Percentiles rank a stretch among this genome's conserved stretches.
Evolutionary conservation across 176 grass and related monocot species (phyloP).

Genomic region (Echinochloa phyllopogon): DNA sequence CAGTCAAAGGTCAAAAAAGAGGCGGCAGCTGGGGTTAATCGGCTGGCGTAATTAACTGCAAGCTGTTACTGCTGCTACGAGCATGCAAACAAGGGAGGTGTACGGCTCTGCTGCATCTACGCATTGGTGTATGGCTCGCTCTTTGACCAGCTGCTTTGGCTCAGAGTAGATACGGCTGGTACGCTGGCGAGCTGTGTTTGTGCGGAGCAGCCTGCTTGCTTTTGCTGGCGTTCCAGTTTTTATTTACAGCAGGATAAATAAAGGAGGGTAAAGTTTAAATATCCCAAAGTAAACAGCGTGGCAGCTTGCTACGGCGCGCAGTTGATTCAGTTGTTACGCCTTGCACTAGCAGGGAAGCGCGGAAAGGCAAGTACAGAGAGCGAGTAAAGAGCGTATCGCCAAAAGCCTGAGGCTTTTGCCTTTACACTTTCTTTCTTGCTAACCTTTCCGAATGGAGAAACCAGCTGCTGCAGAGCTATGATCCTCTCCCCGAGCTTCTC

Average conservation of each 20-base stretch:
- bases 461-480: slow-evolving; percentile 78
- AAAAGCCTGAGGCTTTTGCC: slow-evolving; percentile 28
- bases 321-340: slow-evolving; percentile 16
- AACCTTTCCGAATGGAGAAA: slow-evolving; percentile 88
- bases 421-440: neutral
- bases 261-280: neutral
- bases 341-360: slow-evolving; percentile 31
- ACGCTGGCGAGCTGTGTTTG: neutral
- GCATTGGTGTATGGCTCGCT: neutral
- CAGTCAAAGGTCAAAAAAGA: slow-evolving; percentile 55
- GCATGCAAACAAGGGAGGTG: slow-evolving; percentile 5
- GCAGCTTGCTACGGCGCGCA: slow-evolving; percentile 4
- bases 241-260: neutral
- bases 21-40: slow-evolving; percentile 13
- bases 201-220: slow-evolving; percentile 7
- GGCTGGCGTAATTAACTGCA: slow-evolving; percentile 4
- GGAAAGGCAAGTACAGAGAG: slow-evolving; percentile 25
- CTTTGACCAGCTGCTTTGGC: slow-evolving; percentile 13
- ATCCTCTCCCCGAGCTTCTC: slow-evolving; percentile 78
- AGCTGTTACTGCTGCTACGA: neutral
- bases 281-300: neutral
- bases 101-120: neutral
- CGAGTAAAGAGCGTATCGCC: slow-evolving; percentile 43
- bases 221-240: slow-evolving; percentile 19
- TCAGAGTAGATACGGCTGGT: neutral